Conservation (phyloP, 169 alveolate species). For the Eimeria necatrix region DNA sequence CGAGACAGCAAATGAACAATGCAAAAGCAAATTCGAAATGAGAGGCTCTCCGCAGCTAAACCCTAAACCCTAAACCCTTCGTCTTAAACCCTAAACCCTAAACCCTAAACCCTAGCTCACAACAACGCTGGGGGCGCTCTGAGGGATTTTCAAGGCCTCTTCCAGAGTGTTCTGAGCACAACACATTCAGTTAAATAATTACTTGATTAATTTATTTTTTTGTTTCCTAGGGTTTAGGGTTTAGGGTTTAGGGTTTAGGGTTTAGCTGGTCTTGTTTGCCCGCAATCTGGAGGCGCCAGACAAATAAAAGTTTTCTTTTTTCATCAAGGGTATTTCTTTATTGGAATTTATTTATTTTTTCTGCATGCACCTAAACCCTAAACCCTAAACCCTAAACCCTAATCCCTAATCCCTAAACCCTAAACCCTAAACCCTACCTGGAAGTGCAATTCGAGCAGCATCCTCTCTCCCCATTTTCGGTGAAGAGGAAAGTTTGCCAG, state of each 20-base stretch:
- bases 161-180: conserved; percentile 71
- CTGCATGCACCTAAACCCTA: neutral
- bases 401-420: neutral
- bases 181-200: neutral
- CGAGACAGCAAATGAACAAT: neutral
- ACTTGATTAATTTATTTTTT: neutral
- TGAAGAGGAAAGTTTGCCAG: conserved; percentile 70
- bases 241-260: neutral
- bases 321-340: neutral
- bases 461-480: conserved; percentile 73
- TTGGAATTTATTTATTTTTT: neutral
- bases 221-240: neutral
- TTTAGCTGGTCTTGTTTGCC: neutral
- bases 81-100: too few species aligned
- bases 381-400: neutral
- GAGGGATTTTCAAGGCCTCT: conserved; percentile 77
- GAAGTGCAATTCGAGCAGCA: conserved; percentile 72
- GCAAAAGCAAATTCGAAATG: neutral
- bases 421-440: conserved; percentile 15
- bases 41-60: neutral
- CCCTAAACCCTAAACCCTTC: too few species aligned
- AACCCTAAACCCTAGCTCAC: conserved; percentile 2
- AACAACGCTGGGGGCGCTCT: conserved; percentile 44
- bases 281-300: neutral
- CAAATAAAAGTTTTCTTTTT: too few species aligned